Conservation (phyloP, 352 stramenopile genomes). For the Phytophthora syringae region DNA sequence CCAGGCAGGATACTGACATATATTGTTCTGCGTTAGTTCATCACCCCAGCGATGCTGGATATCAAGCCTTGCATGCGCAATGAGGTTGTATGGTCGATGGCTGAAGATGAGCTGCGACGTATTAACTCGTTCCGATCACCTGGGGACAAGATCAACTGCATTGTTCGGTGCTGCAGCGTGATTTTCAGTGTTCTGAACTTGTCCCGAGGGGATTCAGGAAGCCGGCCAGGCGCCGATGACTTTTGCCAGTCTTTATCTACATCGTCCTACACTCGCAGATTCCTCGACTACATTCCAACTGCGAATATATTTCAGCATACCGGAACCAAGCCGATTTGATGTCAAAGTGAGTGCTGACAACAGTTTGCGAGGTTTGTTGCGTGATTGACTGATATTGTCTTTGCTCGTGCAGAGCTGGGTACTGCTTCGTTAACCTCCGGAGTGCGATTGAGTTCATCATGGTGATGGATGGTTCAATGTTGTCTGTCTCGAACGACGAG, state of each 20-base stretch:
- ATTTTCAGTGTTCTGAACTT: conserved; percentile 92
- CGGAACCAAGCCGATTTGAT: conserved; percentile 90
- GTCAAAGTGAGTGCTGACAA: conserved; percentile 70
- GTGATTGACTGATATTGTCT: conserved; percentile 8
- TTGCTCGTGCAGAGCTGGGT: conserved; percentile 65
- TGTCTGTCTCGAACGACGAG: conserved; percentile 81
- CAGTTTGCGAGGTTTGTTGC: not conserved
- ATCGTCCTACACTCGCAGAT: conserved; percentile 92
- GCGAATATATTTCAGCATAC: conserved; percentile 92
- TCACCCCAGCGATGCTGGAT: conserved; percentile 90
- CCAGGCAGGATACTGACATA: not conserved
- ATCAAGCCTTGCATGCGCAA: conserved; percentile 92
- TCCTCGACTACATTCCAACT: conserved; percentile 88
- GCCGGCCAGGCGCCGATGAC: conserved; percentile 84
- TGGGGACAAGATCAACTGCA: conserved; percentile 92
- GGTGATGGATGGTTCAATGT: conserved; percentile 83
- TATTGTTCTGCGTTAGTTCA: conserved; percentile 17
- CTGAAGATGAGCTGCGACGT: conserved; percentile 87
- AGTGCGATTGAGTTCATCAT: conserved; percentile 92
- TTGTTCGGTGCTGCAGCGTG: conserved; percentile 87
- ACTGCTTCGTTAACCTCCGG: conserved; percentile 93
- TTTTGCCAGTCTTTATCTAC: conserved; percentile 95
- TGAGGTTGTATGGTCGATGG: conserved; percentile 90
- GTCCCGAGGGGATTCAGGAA: conserved; percentile 66
- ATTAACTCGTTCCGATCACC: conserved; percentile 89